These are phyloP conservation scores for Mycosphaerella sp. DNA, from an alignment of 2,329 filamentous ascomycete species.

Conservation along the genomic window DNA sequence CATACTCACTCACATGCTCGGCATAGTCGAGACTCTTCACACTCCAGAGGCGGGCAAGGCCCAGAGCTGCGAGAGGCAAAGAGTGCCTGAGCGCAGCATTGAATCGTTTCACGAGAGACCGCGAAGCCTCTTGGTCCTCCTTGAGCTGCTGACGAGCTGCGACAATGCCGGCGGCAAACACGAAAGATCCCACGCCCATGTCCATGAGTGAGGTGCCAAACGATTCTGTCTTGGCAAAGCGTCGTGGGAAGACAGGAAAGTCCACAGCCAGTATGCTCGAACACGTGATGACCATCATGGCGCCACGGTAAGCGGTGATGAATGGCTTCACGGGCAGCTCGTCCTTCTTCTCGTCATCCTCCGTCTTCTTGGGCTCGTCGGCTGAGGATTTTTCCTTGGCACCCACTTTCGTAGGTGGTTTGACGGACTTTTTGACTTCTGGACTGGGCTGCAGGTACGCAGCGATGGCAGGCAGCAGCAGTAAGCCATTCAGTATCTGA, in stretches of 20 bases:
- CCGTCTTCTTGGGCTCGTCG: slow-evolving; percentile 10
- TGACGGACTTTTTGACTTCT: slow-evolving; percentile 30
- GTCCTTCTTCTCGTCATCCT: slow-evolving; percentile 32
- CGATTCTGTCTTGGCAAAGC: slow-evolving; percentile 97
- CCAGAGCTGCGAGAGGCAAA: slow-evolving; percentile 72
- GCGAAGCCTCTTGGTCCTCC: slow-evolving; percentile 39
- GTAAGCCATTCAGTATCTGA: slow-evolving; percentile 64
- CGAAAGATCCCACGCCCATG: slow-evolving; percentile 92
- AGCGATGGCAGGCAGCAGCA: slow-evolving; percentile 61
- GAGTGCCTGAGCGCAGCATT: slow-evolving; percentile 68
- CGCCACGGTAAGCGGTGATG: slow-evolving; percentile 81
- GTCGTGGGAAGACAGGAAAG: slow-evolving; percentile 83
- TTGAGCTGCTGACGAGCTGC: slow-evolving; percentile 75
- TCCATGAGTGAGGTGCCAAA: slow-evolving; percentile 99
- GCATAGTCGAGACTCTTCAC: slow-evolving; percentile 95
- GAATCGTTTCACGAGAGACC: slow-evolving; percentile 54
- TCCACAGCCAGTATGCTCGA: slow-evolving; percentile 94
- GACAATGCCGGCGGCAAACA: slow-evolving; percentile 89
- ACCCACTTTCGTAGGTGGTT: slow-evolving; percentile 18
- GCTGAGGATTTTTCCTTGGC: slow-evolving; percentile 20
- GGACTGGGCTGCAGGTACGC: slow-evolving; percentile 41
- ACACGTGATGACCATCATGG: slow-evolving; percentile 87
- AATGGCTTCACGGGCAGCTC: slow-evolving; percentile 78
- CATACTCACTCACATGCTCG: slow-evolving; percentile 95
- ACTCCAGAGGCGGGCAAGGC: slow-evolving; percentile 71